These are phyloP conservation scores for Sclerotinia spermophila DNA, from an alignment of 2,329 filamentous ascomycete species.

Conservation along the genomic window DNA sequence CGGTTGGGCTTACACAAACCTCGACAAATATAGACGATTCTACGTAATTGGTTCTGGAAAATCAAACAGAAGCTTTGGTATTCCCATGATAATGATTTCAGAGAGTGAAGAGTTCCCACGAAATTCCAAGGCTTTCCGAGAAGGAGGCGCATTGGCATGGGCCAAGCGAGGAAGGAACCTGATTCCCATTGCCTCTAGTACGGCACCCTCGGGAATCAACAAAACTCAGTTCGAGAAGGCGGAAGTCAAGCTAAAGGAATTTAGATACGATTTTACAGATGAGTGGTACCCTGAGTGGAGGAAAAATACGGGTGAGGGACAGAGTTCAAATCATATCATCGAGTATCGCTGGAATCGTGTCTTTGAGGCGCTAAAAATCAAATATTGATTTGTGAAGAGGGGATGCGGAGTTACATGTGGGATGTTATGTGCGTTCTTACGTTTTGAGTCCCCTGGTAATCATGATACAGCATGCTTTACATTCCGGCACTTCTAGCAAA, in stretches of 20 bases:
- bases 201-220: neutral
- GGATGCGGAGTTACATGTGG: neutral
- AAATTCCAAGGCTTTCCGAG: neutral
- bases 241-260: neutral
- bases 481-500: neutral
- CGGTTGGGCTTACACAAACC: conserved; percentile 50
- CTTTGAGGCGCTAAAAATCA: neutral
- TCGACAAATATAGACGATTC: conserved; percentile 53
- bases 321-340: neutral
- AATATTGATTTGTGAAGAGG: neutral
- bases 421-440: neutral
- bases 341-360: neutral
- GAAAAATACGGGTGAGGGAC: neutral
- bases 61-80: neutral
- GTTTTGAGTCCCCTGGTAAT: neutral
- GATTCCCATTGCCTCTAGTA: neutral
- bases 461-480: neutral
- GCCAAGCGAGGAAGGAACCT: neutral
- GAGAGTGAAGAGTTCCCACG: neutral
- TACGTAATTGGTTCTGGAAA: conserved; percentile 46
- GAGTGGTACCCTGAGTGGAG: conserved; percentile 4
- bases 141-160: neutral
- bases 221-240: neutral
- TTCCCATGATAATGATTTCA: neutral
- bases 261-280: neutral